Evolutionary conservation across 106 monocot genomes (phyloP).

Genomic region (Dioscorea alata): DNA sequence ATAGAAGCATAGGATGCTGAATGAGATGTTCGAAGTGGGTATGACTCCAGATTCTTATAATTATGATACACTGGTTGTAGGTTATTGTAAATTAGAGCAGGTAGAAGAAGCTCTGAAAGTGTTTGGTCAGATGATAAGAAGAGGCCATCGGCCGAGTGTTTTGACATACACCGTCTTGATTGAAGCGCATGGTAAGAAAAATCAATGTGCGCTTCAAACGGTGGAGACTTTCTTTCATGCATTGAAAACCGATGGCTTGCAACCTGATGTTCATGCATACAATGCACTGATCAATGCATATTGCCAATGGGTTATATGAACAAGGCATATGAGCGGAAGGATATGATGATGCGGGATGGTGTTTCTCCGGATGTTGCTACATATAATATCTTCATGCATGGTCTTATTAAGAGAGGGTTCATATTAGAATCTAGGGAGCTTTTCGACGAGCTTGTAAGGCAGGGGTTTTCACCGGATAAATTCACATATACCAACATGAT

Average conservation of each 20-base stretch:
- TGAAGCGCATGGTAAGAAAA: conserved; percentile 17
- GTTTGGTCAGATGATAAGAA: conserved; percentile 40
- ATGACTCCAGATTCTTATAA: conserved; percentile 37
- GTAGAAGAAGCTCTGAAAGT: conserved; percentile 29
- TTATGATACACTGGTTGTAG: conserved; percentile 32
- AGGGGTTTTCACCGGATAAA: conserved; percentile 39
- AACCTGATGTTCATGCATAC: conserved; percentile 27
- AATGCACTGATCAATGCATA: conserved; percentile 40
- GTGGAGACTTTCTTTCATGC: conserved; percentile 24
- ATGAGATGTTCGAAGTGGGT: conserved; percentile 37
- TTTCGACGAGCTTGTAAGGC: conserved; percentile 32
- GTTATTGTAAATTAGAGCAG: conserved; percentile 28
- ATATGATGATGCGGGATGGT: conserved; percentile 33
- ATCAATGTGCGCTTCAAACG: conserved; percentile 16
- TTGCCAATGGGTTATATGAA: conserved; percentile 27
- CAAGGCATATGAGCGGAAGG: conserved; percentile 22
- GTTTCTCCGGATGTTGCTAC: conserved; percentile 34
- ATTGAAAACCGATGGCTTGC: conserved; percentile 28
- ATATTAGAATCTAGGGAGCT: conserved; percentile 22
- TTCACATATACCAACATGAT: conserved; percentile 36
- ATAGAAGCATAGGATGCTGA: conserved; percentile 18
- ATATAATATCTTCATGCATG: conserved; percentile 55
- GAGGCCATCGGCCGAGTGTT: conserved; percentile 21
- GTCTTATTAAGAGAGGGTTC: conserved; percentile 41
- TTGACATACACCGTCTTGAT: conserved; percentile 33